Conservation (phyloP, 2,329 filamentous ascomycete genomes). For the Exserohilum turcica region DNA sequence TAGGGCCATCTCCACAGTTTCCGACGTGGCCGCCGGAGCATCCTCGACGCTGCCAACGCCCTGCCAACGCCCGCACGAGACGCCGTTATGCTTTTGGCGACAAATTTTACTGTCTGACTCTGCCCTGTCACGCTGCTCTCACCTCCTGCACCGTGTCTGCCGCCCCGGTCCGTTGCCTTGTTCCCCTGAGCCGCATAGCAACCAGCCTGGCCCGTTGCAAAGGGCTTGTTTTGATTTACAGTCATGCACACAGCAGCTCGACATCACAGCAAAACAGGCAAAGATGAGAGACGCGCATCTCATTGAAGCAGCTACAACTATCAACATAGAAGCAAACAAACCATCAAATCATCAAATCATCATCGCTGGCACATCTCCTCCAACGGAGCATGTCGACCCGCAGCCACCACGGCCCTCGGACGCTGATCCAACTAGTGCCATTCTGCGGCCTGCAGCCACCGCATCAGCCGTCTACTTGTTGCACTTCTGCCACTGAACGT, state of each 20-base stretch:
- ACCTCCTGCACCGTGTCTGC: background rate
- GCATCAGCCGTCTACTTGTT: conserved; percentile 18
- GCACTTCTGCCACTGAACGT: conserved; percentile 54
- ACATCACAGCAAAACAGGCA: background rate
- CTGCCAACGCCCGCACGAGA: background rate
- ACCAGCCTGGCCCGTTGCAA: background rate
- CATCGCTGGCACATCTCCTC: conserved; percentile 13
- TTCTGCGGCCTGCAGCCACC: conserved; percentile 14
- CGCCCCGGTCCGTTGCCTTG: background rate
- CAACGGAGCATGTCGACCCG: conserved; percentile 7
- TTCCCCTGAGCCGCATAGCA: background rate
- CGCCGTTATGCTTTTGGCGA: background rate
- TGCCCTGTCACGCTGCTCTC: background rate
- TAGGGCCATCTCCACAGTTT: conserved; percentile 6
- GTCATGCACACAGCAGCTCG: background rate
- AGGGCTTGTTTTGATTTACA: background rate
- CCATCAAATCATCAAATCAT: conserved; percentile 3
- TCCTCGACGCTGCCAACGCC: background rate
- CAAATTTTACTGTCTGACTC: background rate
- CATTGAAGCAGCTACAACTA: conserved; percentile 12
- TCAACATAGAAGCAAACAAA: conserved; percentile 7
- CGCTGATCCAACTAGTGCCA: conserved; percentile 13
- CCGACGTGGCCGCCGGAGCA: conserved; percentile 3
- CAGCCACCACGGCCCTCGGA: conserved; percentile 10
- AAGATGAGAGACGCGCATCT: conserved; percentile 15